Conservation (phyloP, 1,284 basidiomycete genomes). For the Fomitopsis palustris region DNA sequence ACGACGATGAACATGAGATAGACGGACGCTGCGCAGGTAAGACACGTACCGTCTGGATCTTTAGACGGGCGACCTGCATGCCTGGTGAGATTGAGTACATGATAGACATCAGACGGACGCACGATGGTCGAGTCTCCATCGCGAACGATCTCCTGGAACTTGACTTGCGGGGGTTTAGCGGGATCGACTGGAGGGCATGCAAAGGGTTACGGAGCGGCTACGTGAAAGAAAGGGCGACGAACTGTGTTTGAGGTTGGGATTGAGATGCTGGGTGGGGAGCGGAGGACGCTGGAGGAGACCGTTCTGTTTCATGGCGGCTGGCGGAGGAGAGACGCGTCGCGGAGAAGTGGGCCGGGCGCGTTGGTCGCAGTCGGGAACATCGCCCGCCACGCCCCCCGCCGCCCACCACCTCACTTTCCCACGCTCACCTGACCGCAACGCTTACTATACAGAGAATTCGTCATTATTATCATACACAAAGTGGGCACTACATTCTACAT, state of each 20-base stretch:
- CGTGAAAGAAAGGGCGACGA: slow-evolving; percentile 15
- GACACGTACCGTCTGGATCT: slow-evolving; percentile 81
- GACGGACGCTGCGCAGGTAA: slow-evolving; percentile 5
- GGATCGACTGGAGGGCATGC: slow-evolving; percentile 24
- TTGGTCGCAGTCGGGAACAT: slow-evolving; percentile 8
- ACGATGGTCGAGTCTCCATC: slow-evolving; percentile 68
- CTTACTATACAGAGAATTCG: too few relatives aligned
- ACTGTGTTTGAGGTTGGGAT: slow-evolving; percentile 39
- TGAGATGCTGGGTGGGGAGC: slow-evolving; percentile 35
- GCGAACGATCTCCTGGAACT: slow-evolving; percentile 69
- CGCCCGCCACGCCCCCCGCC: background rate
- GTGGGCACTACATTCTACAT: background rate
- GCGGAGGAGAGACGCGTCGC: slow-evolving; percentile 5
- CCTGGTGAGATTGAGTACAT: slow-evolving; percentile 9
- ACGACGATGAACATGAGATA: slow-evolving; percentile 17
- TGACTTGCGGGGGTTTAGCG: slow-evolving; percentile 42
- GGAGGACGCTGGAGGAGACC: slow-evolving; percentile 30
- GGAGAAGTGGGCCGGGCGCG: slow-evolving; percentile 3
- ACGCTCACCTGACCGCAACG: background rate
- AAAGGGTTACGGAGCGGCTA: slow-evolving; percentile 14
- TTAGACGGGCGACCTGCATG: slow-evolving; percentile 80
- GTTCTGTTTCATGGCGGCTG: slow-evolving; percentile 11
- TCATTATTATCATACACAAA: background rate
- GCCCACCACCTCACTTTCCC: background rate
- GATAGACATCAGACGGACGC: slow-evolving; percentile 16